A percentile compares a stretch with the other conserved stretches of the same genome.
phyloP scores from a whole-genome alignment of 148 eudicot species.

The Agrostemma githago region DNA sequence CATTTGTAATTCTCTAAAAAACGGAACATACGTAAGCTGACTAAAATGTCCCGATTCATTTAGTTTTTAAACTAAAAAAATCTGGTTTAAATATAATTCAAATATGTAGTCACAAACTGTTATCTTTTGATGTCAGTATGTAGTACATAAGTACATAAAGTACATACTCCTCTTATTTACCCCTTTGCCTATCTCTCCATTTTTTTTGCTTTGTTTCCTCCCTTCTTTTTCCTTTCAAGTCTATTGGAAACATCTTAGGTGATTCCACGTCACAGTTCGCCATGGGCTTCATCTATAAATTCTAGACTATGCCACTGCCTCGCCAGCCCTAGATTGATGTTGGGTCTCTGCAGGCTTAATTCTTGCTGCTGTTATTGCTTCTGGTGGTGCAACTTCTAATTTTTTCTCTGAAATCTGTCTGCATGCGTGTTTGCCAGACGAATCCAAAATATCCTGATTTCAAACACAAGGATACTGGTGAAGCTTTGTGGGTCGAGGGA shows the following conservation, averaged over 20 bases:
- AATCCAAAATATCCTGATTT: conserved; percentile 83
- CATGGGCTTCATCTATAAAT: not conserved
- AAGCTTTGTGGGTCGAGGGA: conserved; percentile 84
- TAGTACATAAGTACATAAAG: not conserved
- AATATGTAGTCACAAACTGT: not conserved
- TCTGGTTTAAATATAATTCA: not conserved
- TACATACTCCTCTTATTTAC: not conserved
- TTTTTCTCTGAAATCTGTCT: not conserved
- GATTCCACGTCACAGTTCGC: not conserved
- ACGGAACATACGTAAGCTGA: not conserved
- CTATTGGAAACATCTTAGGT: not conserved
- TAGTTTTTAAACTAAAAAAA: not conserved
- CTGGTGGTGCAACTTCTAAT: not conserved
- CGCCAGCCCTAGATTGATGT: not conserved
- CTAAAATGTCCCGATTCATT: not conserved
- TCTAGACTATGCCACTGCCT: not conserved
- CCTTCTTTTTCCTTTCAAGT: not conserved
- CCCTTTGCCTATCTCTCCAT: not conserved
- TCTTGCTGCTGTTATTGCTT: not conserved
- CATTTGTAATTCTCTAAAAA: not conserved
- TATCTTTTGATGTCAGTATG: not conserved
- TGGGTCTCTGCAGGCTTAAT: not conserved
- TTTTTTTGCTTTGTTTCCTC: not conserved
- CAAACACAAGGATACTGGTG: conserved; percentile 97
- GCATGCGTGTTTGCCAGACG: conserved; percentile 44